Evolutionary conservation across 495 filamentous ascomycete species (phyloP), one percentile per base, ranked within the genome.

Genomic region (Aspergillus asperescens): DNA sequence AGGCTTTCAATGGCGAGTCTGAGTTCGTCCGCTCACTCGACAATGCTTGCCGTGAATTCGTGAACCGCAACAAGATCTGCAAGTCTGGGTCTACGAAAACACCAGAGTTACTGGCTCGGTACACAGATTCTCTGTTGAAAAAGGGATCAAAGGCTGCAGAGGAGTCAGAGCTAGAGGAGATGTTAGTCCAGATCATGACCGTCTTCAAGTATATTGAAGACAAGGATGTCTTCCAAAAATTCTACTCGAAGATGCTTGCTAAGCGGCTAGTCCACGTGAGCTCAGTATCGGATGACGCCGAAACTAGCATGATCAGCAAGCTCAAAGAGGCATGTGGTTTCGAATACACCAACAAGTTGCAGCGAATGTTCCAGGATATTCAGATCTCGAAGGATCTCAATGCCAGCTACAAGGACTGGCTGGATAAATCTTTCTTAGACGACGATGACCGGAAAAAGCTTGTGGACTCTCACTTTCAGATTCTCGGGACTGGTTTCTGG

Each of bases 201-300:
- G 89, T 97, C 31, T 99, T 99, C 82, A 99, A 99, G 71, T 99
- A 97, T 73, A 96, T 99, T 58, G 94, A 99, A 62, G 93, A 99
- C 72, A 97, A 97, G 73, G 93, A 99, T 67, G 93, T 99, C 6
- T 99, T 97, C 78, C 94, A 97, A 70, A 97, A 96, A 67, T 97
- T 96, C 71, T 99, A 99, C 70, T 94, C 94, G 7, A 88, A 92
- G 43, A 93, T 91, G 85, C 74, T 99, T 55, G 94, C 93, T 41
- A 90, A 95, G 67, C 88, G 93, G 52, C 73, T 99, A 48, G 94
- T 99, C 7, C 90, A 96, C 65, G 86, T 84, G 68, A 95, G 83
- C 61, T 96, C 93, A 1, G 91, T 92, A 1, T 96, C 92, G 12
- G 90, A 95, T 59, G 94, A 99, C 68, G 92, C 93, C 0, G 93